A percentile compares a stretch with the other conserved stretches of the same genome.
These are phyloP conservation scores for Hypoxylon fuscum DNA, from an alignment of 495 filamentous ascomycete genomes.

Conservation along the genomic window DNA sequence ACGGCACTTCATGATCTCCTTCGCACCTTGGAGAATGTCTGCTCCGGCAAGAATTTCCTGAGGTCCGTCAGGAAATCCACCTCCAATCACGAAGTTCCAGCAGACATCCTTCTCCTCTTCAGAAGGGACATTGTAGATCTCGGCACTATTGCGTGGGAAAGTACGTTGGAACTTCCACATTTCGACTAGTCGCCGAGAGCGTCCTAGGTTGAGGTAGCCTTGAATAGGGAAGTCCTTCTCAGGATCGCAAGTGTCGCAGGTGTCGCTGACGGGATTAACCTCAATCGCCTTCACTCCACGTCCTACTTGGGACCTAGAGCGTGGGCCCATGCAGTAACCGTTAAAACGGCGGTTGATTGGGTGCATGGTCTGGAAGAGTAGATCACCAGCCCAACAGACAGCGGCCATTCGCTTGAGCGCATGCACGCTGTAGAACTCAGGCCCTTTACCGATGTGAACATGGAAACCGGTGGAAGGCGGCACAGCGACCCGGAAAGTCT, in stretches of 20 bases:
- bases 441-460: constrained; percentile 6
- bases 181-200: background rate
- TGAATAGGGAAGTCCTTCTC: too few species aligned
- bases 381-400: constrained; percentile 14
- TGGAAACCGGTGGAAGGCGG: constrained; percentile 8
- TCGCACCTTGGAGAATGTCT: background rate
- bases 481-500: constrained; percentile 6
- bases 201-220: background rate
- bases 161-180: background rate
- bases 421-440: too few species aligned
- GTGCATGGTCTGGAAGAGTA: constrained; percentile 10
- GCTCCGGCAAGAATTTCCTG: too few species aligned
- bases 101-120: too few species aligned
- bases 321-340: background rate
- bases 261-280: too few species aligned
- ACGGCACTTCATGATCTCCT: background rate
- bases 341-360: constrained; percentile 2
- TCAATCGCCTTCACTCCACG: background rate
- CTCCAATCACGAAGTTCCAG: too few species aligned
- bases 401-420: constrained; percentile 4
- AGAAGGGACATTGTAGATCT: too few species aligned
- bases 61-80: too few species aligned
- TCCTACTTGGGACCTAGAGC: background rate
- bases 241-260: too few species aligned
- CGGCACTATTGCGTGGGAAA: background rate